Evolutionary conservation across 2,329 filamentous ascomycete genomes (phyloP), one percentile per base, ranked within the genome.

Genomic region (Cytospora chrysosperma): DNA sequence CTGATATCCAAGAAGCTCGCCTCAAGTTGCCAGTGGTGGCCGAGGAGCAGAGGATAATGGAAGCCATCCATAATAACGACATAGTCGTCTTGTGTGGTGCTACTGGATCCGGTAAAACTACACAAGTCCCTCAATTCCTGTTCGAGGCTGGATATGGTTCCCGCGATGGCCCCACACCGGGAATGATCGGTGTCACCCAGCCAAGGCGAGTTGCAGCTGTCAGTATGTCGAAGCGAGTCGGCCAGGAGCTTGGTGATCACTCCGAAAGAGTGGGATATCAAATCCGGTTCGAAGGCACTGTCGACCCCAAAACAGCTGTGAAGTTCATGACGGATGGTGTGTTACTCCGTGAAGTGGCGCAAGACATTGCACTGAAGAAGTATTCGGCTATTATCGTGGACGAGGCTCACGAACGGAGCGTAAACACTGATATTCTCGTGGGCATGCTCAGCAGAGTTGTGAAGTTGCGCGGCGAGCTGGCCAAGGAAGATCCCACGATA

Each of bases 301-400:
- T 90, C 1, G 86, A 88, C 56, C 81, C 87, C 30, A 89, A 92
- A 59, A 99, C 95, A 0, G 90, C 92, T 7, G 86, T 99, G 74
- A 99, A 99, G 75, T 99, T 98, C 78, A 97, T 99, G 93, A 99
- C 95, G 0, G 95, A 99, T 75, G 95, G 95, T 83, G 93, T 99
- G 30, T 80, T 99, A 65, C 83, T 99, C 12, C 88, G 95, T 62
- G 95, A 99, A 75, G 89, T 97, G 60, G 88, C 91, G 0, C 88
- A 95, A 68, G 95, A 99, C 73, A 92, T 98, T 71, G 84, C 92
- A 0, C 78, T 99, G 52, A 86, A 84, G 56, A 96, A 96, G 70
- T 99, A 99, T 75, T 97, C 94, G 0, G 91, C 90, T 17, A 91
- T 99, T 59, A 86, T 99, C 56, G 94, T 99, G 65, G 95, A 99